A percentile compares a stretch with the other conserved stretches of the same genome.
phyloP scores from a whole-genome alignment of 2,329 filamentous ascomycete species.

The Exophiala dermatitidis region DNA sequence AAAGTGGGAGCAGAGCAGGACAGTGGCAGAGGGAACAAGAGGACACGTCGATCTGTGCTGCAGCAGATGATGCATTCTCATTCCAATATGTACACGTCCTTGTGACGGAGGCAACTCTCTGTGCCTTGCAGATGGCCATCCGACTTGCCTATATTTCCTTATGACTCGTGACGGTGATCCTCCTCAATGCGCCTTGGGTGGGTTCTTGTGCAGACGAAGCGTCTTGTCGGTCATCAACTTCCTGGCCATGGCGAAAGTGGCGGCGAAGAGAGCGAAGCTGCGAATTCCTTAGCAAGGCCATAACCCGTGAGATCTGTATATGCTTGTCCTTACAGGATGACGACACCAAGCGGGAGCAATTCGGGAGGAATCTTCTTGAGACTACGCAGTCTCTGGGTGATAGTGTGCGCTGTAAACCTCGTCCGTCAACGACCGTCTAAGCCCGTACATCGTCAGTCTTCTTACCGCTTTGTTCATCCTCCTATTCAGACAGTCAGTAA shows the following conservation, averaged over 20 bases:
- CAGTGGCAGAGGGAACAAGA: not conserved
- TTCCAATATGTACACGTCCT: slow-evolving; percentile 34
- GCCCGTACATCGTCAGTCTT: not conserved
- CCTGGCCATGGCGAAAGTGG: slow-evolving; percentile 69
- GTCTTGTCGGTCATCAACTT: slow-evolving; percentile 89
- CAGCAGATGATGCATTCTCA: not conserved
- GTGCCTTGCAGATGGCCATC: slow-evolving; percentile 23
- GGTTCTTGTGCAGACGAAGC: slow-evolving; percentile 66
- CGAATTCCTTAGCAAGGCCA: slow-evolving; percentile 7
- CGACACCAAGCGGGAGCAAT: slow-evolving; percentile 84
- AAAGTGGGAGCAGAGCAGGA: too few relatives aligned
- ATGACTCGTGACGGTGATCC: not conserved
- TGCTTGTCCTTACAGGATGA: slow-evolving; percentile 63
- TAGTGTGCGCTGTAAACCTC: slow-evolving; percentile 67
- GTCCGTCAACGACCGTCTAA: not conserved
- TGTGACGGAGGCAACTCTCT: slow-evolving; percentile 26
- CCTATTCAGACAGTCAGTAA: slow-evolving; percentile 38
- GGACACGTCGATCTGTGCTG: not conserved
- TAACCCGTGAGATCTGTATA: not conserved
- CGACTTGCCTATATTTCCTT: not conserved
- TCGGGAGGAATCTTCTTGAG: slow-evolving; percentile 87
- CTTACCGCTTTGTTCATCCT: slow-evolving; percentile 59
- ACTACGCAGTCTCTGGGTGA: slow-evolving; percentile 88
- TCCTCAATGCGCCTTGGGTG: slow-evolving; percentile 31
- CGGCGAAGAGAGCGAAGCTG: slow-evolving; percentile 65